Evolutionary conservation across 768 basidiomycete species (phyloP), one percentile per base, ranked within the genome.

Genomic region (Suillus variegatus): DNA sequence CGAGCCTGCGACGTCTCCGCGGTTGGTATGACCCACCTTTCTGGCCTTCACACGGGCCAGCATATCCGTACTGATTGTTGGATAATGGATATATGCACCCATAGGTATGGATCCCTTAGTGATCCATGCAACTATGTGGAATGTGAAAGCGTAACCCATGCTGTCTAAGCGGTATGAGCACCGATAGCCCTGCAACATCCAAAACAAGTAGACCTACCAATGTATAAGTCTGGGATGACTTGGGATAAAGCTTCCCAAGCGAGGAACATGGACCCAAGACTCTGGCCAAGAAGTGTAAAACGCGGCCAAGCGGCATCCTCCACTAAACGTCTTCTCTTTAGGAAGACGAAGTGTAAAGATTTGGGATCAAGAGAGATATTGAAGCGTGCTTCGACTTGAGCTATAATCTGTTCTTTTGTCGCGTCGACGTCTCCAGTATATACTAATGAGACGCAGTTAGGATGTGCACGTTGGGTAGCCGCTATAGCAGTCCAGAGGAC

Each of bases 101-200:
- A 97, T 84, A 3, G 92, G 89, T 47, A 94, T 82, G 18, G 81
- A 74, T 18, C 86, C 83, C 55, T 69, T 69, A 22, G 76, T 76
- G 2, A 97, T 72, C 61, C 87, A 77, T 0, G 85, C 78, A 9
- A 95, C 88, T 38, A 92, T 79, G 20, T 90, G 94, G 75, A 93
- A 95, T 2, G 94, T 94, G 73, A 98, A 98, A 0, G 95, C 95
- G 70, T 95, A 97, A 36, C 97, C 97, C 96, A 99, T 99, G 0
- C 95, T 94, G 74, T 99, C 97, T 97, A 69, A 3, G 52, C 55
- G 47, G 49, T 25, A 22, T 32, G 28, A 60, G 49, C 32, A n/a
- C 60, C 54, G 65, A 57, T 67, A 32, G 69, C 64, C 65, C 64
- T 32, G 61, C 49, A 63, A 0, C n/a, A 18, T 51, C 36, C 41